phyloP scores from a whole-genome alignment of 1,284 basidiomycete genomes.

The Pyrrhoderma noxium region DNA sequence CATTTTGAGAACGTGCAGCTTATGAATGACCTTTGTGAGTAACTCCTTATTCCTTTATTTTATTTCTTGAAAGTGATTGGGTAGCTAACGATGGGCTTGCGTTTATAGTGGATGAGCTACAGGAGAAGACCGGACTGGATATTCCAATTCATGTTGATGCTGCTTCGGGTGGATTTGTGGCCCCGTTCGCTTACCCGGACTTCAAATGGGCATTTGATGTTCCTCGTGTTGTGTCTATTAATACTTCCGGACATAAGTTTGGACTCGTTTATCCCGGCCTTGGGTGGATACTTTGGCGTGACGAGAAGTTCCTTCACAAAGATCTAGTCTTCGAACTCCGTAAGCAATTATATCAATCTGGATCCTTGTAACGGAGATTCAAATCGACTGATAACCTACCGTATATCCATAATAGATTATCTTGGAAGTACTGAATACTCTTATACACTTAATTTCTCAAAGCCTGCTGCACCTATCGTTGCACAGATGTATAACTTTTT shows the following conservation, averaged over 20 bases:
- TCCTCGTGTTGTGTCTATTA: constrained; percentile 60
- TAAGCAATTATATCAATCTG: constrained; percentile 21
- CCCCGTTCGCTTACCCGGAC: constrained; percentile 57
- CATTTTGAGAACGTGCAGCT: constrained; percentile 64
- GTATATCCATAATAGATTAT: constrained; percentile 35
- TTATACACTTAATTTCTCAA: constrained; percentile 60
- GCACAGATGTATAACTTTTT: constrained; percentile 69
- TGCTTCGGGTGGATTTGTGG: constrained; percentile 56
- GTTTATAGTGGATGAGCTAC: constrained; percentile 44
- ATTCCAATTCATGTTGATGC: constrained; percentile 58
- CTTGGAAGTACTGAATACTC: constrained; percentile 48
- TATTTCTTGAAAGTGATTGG: neutral
- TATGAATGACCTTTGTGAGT: constrained; percentile 48
- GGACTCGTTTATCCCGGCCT: constrained; percentile 59
- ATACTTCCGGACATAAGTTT: constrained; percentile 63
- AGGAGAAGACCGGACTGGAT: constrained; percentile 52
- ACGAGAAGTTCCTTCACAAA: constrained; percentile 47
- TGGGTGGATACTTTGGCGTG: constrained; percentile 61
- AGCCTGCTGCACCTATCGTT: constrained; percentile 57
- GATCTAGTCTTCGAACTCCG: constrained; percentile 67
- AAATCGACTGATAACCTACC: neutral
- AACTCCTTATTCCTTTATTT: neutral
- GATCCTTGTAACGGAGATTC: too few relatives aligned
- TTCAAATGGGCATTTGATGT: constrained; percentile 61
- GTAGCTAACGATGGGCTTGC: neutral